Conservation (phyloP, 805 yeast species). For the Nakazawaea pomicola region DNA sequence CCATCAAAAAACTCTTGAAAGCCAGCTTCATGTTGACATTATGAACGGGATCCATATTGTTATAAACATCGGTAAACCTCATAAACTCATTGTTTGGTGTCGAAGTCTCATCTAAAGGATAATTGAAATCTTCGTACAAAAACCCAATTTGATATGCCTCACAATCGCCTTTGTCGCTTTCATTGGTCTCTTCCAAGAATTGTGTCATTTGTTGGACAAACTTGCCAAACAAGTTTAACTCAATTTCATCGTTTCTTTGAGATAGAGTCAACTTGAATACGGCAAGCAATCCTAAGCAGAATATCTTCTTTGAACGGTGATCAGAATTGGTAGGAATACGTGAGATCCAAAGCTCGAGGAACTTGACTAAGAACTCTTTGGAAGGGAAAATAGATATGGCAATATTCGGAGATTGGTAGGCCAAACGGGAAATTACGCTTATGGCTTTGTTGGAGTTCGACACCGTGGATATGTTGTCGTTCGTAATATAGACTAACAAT, state of each 20-base stretch:
- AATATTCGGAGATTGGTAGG: constrained; percentile 28
- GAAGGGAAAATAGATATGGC: constrained; percentile 22
- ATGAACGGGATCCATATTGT: constrained; percentile 47
- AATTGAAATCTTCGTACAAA: constrained; percentile 30
- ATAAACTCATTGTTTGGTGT: constrained; percentile 36
- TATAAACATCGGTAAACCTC: constrained; percentile 33
- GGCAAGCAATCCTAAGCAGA: constrained; percentile 24
- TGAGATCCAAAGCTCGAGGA: constrained; percentile 21
- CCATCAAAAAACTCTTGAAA: constrained; percentile 28
- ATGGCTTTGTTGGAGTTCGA: constrained; percentile 33
- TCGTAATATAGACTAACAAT: constrained; percentile 31
- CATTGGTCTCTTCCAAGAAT: constrained; percentile 73
- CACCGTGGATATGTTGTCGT: constrained; percentile 39
- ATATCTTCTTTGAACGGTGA: constrained; percentile 65
- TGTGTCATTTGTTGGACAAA: constrained; percentile 27
- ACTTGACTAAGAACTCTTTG: constrained; percentile 15
- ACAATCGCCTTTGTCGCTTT: constrained; percentile 51
- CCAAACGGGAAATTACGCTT: constrained; percentile 33
- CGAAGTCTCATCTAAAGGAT: constrained; percentile 19
- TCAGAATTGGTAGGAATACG: constrained; percentile 53
- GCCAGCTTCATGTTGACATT: constrained; percentile 42
- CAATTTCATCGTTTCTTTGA: constrained; percentile 17
- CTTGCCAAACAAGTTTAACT: constrained; percentile 24
- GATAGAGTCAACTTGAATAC: constrained; percentile 21
- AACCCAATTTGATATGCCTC: constrained; percentile 42